Evolutionary conservation across 768 basidiomycete genomes (phyloP), one percentile per base, ranked within the genome.

Genomic region (Leccinum imitatum): DNA sequence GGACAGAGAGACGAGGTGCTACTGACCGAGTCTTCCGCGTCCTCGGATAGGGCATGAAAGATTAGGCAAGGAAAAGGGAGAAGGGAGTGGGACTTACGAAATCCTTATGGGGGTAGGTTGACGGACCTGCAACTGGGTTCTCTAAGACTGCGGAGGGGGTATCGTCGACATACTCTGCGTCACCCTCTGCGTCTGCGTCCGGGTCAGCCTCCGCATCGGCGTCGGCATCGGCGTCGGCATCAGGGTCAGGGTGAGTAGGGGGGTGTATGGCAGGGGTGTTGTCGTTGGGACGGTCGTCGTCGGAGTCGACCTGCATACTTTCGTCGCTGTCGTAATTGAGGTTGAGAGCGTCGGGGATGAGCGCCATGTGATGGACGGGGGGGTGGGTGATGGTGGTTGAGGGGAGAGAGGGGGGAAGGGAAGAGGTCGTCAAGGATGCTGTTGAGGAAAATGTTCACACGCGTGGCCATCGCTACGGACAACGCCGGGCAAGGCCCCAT

Each of bases 251-350:
- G 47, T 13, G 19, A 13, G 47, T 14, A 41, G 56, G 60, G 44
- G 60, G 55, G 4, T 21, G 69, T 6, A n/a, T 33, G 56, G 74
- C 71, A 50, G 66, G 47, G 25, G 64, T 46, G 3, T 15, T 59
- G 6, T 62, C 25, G 39, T 58, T 33, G 31, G 61, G 59, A 23
- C 60, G 64, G 74, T 81, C 80, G 63, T 73, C 67, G 71, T 83
- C 84, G 60, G 84, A 84, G 80, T 90, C 87, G 75, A 89, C 74
- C 70, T 87, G 81, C 89, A 90, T 90, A 71, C 85, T 83, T 67
- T 85, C 77, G 61, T 79, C 78, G 63, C 75, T 76, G 76, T 72
- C 71, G 50, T 86, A 87, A 74, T 78, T 77, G 72, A 84, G 74
- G 75, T 78, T 79, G 72, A 84, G 82, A 65, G 78, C 77, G 67